These are phyloP conservation scores for Flaveria floridana DNA, from an alignment of 140 eudicot genomes.

Conservation along the genomic window DNA sequence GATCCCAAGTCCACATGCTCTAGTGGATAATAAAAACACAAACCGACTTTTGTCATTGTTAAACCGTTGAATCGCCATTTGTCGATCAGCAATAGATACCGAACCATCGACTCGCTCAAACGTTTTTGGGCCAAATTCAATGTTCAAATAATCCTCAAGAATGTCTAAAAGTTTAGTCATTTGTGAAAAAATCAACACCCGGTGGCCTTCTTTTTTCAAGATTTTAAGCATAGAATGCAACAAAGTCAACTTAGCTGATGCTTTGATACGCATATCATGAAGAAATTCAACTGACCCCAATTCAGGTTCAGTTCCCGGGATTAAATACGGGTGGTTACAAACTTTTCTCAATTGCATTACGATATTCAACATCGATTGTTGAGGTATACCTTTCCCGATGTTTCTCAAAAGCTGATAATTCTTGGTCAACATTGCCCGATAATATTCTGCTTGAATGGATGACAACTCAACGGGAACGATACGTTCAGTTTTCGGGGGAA, in stretches of 20 bases:
- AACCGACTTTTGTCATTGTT: slow-evolving; percentile 86
- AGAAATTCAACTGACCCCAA: slow-evolving; percentile 75
- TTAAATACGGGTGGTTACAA: slow-evolving; percentile 95
- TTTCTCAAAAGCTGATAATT: slow-evolving; percentile 84
- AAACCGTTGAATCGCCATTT: slow-evolving; percentile 81
- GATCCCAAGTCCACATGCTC: slow-evolving; percentile 97
- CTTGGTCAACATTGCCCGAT: slow-evolving; percentile 98
- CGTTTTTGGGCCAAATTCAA: slow-evolving; percentile 81
- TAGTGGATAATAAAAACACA: slow-evolving; percentile 84
- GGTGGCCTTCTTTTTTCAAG: slow-evolving; percentile 71
- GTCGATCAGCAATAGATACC: slow-evolving; percentile 86
- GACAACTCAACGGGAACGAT: slow-evolving; percentile 97
- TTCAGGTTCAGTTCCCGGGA: slow-evolving; percentile 94
- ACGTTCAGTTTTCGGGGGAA: slow-evolving; percentile 93
- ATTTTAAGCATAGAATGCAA: slow-evolving; percentile 85
- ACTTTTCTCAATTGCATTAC: slow-evolving; percentile 94
- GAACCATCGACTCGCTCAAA: slow-evolving; percentile 98
- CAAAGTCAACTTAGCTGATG: slow-evolving; percentile 83
- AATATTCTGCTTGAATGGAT: slow-evolving; percentile 89
- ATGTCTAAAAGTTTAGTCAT: slow-evolving; percentile 96
- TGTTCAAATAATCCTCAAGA: slow-evolving; percentile 79
- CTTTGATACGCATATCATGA: slow-evolving; percentile 97
- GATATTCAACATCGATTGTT: slow-evolving; percentile 88
- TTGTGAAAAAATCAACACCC: slow-evolving; percentile 90
- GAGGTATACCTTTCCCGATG: slow-evolving; percentile 83